Base-by-base conservation (phyloP, 164 flowering plant genomes). In the Nelumbo lutea region DNA sequence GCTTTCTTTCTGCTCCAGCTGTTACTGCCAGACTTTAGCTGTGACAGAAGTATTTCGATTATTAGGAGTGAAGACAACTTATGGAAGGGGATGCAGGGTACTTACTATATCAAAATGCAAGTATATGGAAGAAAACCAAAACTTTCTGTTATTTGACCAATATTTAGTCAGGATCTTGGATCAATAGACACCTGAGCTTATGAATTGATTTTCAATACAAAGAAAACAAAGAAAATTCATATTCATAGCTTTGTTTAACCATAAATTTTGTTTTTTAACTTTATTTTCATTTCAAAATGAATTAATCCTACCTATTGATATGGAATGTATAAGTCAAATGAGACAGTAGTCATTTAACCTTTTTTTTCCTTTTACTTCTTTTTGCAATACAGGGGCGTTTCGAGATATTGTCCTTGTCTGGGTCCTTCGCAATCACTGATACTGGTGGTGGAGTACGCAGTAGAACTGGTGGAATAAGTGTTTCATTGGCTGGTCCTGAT, bases 401-500 rank as follows among this genome's bases (percentile, higher is more conserved):
- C 68, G 98, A 92, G 83, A 85, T 90, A 72, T 58, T 92, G 56
- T 82, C 91, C 52, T 82, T 92, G 58, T 77, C 87, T 57, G 98
- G 98, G 46, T 92, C 96, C 46, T 90, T 81, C 70, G 81, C 85
- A 3, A 43, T 73, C 50, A 60, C 71, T 71, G 90, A 93, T 5
- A 73, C 14, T 53, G 79, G 83, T 73, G 95, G 88, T 15, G 68
- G 79, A 1, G 62, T 74, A 27, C 84, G 74, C 67, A 84, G 86
- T 59, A 80, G 88, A 72, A 79, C 83, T 56, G 94, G 96, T 66
- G 94, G 88, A 27, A 55, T 92, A 73, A 90, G 92, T 66, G 88
- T 92, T 69, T 87, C 97, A 47, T 56, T 92, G 66, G 97, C 94
- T 45, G 88, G 96, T 14, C 84, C 97, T 59, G 94, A 92, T 77